Base-by-base conservation (phyloP, 2,329 filamentous ascomycete genomes). In the Colletotrichum coccodes region DNA sequence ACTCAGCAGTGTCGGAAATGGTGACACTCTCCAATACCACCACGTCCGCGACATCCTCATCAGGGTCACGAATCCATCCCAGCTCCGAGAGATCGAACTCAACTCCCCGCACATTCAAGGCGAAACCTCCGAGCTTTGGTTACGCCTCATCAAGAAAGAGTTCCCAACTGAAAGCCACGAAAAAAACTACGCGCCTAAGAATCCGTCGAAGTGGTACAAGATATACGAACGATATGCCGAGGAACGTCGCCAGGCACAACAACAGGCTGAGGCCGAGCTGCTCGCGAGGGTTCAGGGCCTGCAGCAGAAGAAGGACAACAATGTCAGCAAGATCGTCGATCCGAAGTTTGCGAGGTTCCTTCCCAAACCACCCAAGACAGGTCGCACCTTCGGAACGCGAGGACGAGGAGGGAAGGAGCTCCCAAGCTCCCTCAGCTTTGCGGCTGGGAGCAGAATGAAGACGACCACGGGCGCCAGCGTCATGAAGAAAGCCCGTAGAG, bases 91-190 rank as follows among this genome's bases (percentile, higher is more conserved):
- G 64, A 86, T 98, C 67, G 95, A 98, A 80, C 70, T 86, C 58
- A 90, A 90, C 75, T 95, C 91, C 6, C 93, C 94, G 0, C 93
- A 97, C 71, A 86, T 98, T 59, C 84, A 88, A 70, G 89, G 89
- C 42, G 85, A 92, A 64, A 90, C 90, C 44, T 86, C 83, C 23
- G 92, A 94, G 73, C 83, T 95, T 70, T 98, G 95, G 95, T 81
- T 89, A 47, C 87, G 88, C 32, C 88, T 98, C 75, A 96, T 98
- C 78, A 87, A 89, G 59, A 89, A 90, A 54, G 90, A 97, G 74
- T 93, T 97, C 70, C 90, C 90, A 2, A 82, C 88, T 64, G 91
- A 90, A 78, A 80, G 81, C 71, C 84, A 90, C 47, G 81, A 83
- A 52, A 89, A 92, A 76, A 87, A 89, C 30, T 88, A 90, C 72